These are phyloP conservation scores for Fusarium chlamydosporum DNA, from an alignment of 2,329 filamentous ascomycete genomes.

Conservation along the genomic window DNA sequence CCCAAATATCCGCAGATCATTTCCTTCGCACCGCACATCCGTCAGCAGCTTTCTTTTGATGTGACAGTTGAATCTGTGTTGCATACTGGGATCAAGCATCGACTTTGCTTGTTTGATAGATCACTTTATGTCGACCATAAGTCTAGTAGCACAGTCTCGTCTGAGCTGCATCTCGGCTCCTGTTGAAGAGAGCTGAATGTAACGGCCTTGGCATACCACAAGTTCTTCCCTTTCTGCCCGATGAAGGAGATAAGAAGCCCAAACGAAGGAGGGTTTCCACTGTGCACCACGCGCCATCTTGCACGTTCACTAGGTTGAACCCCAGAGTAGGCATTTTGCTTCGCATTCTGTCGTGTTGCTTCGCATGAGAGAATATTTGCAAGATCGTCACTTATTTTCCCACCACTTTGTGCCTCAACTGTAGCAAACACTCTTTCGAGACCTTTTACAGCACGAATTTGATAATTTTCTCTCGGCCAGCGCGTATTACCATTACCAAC, in stretches of 20 bases:
- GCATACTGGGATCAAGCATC: constrained; percentile 35
- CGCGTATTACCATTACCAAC: too few relatives aligned
- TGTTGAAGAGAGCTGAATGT: constrained; percentile 19
- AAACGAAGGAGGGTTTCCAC: neutral
- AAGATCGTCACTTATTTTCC: constrained; percentile 10
- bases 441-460: neutral
- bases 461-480: neutral
- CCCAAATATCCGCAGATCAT: constrained; percentile 12
- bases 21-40: constrained; percentile 18
- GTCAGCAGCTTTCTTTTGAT: constrained; percentile 12
- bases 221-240: constrained; percentile 11
- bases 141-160: neutral
- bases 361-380: constrained; percentile 1
- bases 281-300: neutral
- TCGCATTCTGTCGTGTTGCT: constrained; percentile 4
- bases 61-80: constrained; percentile 12
- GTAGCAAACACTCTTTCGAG: neutral
- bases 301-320: neutral
- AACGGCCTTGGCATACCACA: constrained; percentile 13
- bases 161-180: constrained; percentile 8
- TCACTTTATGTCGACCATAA: constrained; percentile 17
- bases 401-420: constrained; percentile 11
- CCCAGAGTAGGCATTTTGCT: neutral
- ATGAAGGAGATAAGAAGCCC: neutral
- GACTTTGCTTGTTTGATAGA: constrained; percentile 32